phyloP scores from a whole-genome alignment of 2,329 filamentous ascomycete genomes.

The Trichophyton schoenleinii region DNA sequence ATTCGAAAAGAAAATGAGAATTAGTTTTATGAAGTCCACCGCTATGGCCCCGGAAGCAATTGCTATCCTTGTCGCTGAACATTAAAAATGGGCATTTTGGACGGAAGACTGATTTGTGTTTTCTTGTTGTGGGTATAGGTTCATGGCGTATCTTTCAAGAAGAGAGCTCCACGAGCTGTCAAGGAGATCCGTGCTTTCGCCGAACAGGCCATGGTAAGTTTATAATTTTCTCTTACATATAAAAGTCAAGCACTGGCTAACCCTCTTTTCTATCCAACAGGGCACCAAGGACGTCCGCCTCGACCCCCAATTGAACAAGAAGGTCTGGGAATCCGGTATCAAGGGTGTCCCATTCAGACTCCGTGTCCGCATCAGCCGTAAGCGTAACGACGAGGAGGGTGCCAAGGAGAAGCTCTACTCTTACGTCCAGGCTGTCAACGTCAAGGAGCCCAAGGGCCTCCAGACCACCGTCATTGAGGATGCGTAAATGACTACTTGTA shows the following conservation, averaged over 20 bases:
- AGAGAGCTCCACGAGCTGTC: constrained; percentile 94
- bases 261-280: constrained; percentile 35
- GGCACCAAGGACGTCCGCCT: constrained; percentile 94
- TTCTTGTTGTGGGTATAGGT: constrained; percentile 48
- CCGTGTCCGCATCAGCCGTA: constrained; percentile 95
- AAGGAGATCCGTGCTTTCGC: constrained; percentile 99
- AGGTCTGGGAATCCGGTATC: constrained; percentile 98
- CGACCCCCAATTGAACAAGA: constrained; percentile 99
- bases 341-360: constrained; percentile 98
- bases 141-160: constrained; percentile 98
- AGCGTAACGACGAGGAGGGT: constrained; percentile 99
- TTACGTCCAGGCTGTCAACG: constrained; percentile 98
- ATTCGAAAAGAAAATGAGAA: constrained; percentile 15
- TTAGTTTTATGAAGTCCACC: constrained; percentile 63
- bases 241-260: constrained; percentile 1
- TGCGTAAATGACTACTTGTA: constrained; percentile 32
- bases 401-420: constrained; percentile 99
- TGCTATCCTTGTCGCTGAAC: constrained; percentile 1
- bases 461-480: constrained; percentile 76
- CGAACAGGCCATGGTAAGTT: constrained; percentile 84
- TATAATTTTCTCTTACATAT: neutral
- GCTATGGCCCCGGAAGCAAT: constrained; percentile 33
- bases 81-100: constrained; percentile 34
- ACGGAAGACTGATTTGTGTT: constrained; percentile 54
- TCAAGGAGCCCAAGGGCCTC: constrained; percentile 98